Evolutionary conservation across 73 alveolate species (phyloP), one percentile per base, ranked within the genome.

Genomic region (Blepharisma stoltei): DNA sequence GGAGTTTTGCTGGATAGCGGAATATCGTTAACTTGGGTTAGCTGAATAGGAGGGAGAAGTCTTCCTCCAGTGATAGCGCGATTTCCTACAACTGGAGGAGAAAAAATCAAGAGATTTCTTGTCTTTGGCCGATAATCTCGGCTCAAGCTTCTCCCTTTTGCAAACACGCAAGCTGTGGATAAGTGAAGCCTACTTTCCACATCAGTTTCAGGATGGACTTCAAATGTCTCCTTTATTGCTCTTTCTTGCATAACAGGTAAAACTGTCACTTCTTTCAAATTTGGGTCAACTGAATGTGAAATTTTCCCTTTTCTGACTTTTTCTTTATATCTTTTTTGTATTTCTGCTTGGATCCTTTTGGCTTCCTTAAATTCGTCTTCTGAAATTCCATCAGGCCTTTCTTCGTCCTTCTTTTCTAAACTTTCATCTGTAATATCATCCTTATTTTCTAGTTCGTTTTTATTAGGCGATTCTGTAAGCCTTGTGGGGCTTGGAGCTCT

Each of bases 301-400:
- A 60, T 8, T 25, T 60, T 60, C 4, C 73, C 73, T 38, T 20
- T 60, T 9, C 46, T 38, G 23, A 60, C 73, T 60, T 60, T 60
- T 60, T 60, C 73, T 25, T 25, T 60, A 14, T 1, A 1, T 60
- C 23, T 60, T 38, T 38, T 14, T 14, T 60, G 46, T 8, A 60
- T 60, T 14, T 14, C 23, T 18, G 14, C 73, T 60, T 60, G 14
- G 5, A 60, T 60, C 47, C 73, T 60, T 38, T 60, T n/a, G 38
- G 73, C 73, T 60, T 60, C 73, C 23, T 60, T 60, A 60, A 14
- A 60, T 14, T 60, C 73, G 18, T 60, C 73, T 14, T 60, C 73
- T 32, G 41, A 32, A 32, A 32, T 32, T 32, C 41, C 41, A 32
- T 32, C 41, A 32, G 41, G 41, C 3, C 41, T 32, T 9, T 60